A percentile compares a stretch with the other conserved stretches of the same genome.
Evolutionary conservation across 2,329 filamentous ascomycete species (phyloP).

Genomic region (Calonectria pauciramosa): DNA sequence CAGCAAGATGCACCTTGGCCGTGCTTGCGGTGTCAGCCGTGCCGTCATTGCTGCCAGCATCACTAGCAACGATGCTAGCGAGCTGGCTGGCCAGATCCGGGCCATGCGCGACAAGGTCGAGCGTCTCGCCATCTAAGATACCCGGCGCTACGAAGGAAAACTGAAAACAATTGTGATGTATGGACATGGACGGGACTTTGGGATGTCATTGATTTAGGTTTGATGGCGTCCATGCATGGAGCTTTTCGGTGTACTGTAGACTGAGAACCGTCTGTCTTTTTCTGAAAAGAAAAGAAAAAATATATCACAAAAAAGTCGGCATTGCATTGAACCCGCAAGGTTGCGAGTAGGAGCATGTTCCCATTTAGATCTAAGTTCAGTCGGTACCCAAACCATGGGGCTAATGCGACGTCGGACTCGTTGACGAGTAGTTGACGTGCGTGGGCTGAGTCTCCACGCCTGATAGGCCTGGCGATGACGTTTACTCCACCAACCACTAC

Average conservation of each 20-base stretch:
- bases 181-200: constrained; percentile 2
- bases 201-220: constrained; percentile 27
- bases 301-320: constrained; percentile 35
- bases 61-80: constrained; percentile 91
- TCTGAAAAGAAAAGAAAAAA: constrained; percentile 29
- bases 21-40: constrained; percentile 90
- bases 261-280: constrained; percentile 23
- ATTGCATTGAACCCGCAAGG: background rate
- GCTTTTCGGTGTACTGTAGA: constrained; percentile 35
- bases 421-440: constrained; percentile 21
- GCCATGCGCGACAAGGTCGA: constrained; percentile 95
- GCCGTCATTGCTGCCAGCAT: constrained; percentile 90
- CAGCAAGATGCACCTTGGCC: constrained; percentile 86
- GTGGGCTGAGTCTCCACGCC: constrained; percentile 28
- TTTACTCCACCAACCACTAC: constrained; percentile 42
- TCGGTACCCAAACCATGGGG: background rate
- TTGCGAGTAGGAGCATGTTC: background rate
- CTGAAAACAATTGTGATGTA: constrained; percentile 5
- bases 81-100: constrained; percentile 89
- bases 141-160: constrained; percentile 34
- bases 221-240: constrained; percentile 23
- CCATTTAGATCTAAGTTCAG: background rate
- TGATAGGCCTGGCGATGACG: constrained; percentile 41
- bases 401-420: constrained; percentile 40
- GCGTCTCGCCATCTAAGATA: constrained; percentile 87